phyloP scores from a whole-genome alignment of 177 flowering plant species.

The Vitis hybrid region DNA sequence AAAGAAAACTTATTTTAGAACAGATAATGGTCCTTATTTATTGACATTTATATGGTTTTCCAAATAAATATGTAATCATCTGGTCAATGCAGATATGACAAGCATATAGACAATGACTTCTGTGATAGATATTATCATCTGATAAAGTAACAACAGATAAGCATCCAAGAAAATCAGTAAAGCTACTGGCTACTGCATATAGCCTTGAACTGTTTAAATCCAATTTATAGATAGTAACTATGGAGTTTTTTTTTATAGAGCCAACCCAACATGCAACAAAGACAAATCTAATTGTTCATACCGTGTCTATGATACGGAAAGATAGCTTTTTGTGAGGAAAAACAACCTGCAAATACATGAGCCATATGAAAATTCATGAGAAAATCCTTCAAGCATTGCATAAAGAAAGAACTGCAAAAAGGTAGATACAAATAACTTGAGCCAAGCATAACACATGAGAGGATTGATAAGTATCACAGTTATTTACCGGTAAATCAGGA shows the following conservation, averaged over 20 bases:
- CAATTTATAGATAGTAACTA: not conserved
- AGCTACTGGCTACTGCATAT: not conserved
- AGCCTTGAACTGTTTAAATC: not conserved
- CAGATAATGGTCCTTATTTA: no score
- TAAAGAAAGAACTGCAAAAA: not conserved
- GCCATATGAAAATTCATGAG: not conserved
- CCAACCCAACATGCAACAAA: not conserved
- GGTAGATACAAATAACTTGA: not conserved
- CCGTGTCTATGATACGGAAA: slow-evolving; percentile 93
- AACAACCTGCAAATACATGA: slow-evolving; percentile 59
- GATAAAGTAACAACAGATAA: not conserved
- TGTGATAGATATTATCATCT: not conserved
- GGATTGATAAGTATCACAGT: slow-evolving; percentile 9
- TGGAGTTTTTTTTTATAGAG: not conserved
- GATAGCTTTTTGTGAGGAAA: slow-evolving; percentile 97
- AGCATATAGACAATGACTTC: not conserved
- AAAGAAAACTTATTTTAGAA: no score
- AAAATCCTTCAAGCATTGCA: not conserved
- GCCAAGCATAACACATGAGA: slow-evolving; percentile 5
- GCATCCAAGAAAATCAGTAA: not conserved
- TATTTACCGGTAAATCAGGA: slow-evolving; percentile 87
- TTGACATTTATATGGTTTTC: no score
- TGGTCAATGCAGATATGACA: not conserved
- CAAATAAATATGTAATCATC: no score
- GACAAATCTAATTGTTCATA: slow-evolving; percentile 26